Evolutionary conservation across 108 stramenopile genomes (phyloP).

Genomic region (Stephanodiscus minutulus): DNA sequence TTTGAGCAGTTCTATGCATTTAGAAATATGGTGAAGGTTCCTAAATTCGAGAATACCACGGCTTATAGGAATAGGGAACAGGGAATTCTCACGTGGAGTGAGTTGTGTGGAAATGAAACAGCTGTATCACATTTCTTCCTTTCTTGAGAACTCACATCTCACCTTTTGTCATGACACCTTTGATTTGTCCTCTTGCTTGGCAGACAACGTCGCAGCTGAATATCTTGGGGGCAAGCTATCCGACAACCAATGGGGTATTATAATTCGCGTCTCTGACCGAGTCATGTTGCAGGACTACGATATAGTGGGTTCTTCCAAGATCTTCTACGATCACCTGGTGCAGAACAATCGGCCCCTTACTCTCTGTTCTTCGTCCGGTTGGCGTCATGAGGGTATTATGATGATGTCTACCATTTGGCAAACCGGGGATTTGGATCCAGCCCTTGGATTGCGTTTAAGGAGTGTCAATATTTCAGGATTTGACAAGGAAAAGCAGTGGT

Average conservation of each 20-base stretch:
- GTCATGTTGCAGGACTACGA: constrained; percentile 12
- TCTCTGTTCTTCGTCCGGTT: constrained; percentile 21
- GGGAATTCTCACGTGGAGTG: constrained; percentile 33
- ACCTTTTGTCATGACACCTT: neutral
- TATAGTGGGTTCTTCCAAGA: constrained; percentile 14
- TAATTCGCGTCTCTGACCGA: constrained; percentile 16
- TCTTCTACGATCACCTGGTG: constrained; percentile 27
- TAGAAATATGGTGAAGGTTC: constrained; percentile 25
- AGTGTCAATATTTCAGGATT: constrained; percentile 48
- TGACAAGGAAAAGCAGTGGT: constrained; percentile 29
- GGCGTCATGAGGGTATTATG: constrained; percentile 33
- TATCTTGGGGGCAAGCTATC: constrained; percentile 33
- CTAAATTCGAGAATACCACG: constrained; percentile 32
- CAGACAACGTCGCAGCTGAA: constrained; percentile 20
- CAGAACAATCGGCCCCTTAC: constrained; percentile 21
- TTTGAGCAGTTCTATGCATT: constrained; percentile 39
- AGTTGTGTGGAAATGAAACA: neutral
- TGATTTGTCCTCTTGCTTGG: neutral
- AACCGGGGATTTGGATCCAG: constrained; percentile 16
- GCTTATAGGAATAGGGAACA: constrained; percentile 41
- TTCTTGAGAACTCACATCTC: neutral
- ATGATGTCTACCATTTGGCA: constrained; percentile 26
- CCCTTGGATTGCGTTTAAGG: constrained; percentile 21
- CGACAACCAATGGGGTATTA: constrained; percentile 40
- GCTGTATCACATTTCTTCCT: neutral